Evolutionary conservation across 306 rosid species (phyloP), one percentile per base, ranked within the genome.

Genomic region (Trifolium dubium): DNA sequence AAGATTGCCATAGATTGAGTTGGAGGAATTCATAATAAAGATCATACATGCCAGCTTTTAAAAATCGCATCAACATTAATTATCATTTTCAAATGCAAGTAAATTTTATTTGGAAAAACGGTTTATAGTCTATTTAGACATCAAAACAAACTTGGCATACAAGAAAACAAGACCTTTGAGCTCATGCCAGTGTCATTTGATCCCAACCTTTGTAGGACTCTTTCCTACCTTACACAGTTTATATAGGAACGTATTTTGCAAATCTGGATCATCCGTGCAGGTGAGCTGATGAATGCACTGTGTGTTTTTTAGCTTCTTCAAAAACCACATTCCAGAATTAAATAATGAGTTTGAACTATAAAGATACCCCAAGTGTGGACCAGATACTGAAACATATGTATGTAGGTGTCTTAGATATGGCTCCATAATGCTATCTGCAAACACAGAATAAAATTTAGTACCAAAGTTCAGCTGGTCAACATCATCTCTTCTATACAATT

Each of bases 361-460:
- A 56, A 93, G 97, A 85, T 93, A 93, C 41, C 98, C 98, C 83
- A 93, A 83, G 85, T 93, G 98, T 35, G 98, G 98, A 67, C 97
- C 98, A 55, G 98, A 93, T 84, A 93, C 79, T 60, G 98, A 93
- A 79, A 91, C 88, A 82, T 93, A 93, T 2, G 90, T 87, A 64
- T 91, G 61, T 31, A 93, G 88, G 86, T 81, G 78, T 62, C 83
- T 77, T 23, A 83, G 84, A 83, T 76, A 93, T 60, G 98, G 98
- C 87, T 91, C 91, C 96, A 91, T 89, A 19, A 87, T 78, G 86
- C 82, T 86, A 39, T 93, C 98, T 93, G 91, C 89, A 80, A 83
- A 81, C 60, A 73, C 72, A 29, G 17, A 43, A 67, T 51, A 64
- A 66, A 55, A 47, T 68, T 76, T 77, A 80, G 86, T 50, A 71